Evolutionary conservation across 306 rosid species (phyloP), one percentile per base, ranked within the genome.

Genomic region (Neltuma alba): DNA sequence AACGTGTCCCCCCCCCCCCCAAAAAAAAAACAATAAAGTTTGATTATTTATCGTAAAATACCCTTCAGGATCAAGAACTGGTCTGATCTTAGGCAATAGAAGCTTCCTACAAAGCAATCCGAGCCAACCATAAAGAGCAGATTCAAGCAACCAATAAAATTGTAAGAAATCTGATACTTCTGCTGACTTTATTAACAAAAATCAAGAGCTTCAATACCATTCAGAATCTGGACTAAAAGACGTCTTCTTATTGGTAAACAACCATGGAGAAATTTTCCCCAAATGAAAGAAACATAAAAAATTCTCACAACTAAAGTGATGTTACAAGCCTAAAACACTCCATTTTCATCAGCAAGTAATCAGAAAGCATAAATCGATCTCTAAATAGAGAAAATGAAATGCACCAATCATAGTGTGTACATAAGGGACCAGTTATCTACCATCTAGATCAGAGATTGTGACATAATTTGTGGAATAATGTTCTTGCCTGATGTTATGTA

Each of bases 361-460:
- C 0, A 45, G 52, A 45, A 45, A 45, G 7, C 18, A 12, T 14
- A 12, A 44, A n/a, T n/a, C 2, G 16, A 4, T 54, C 5, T 48
- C 55, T 16, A 1, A 2, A 33, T 48, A 18, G 16, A 48, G 8
- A 48, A 48, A 48, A 48, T 48, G 21, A 16, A 18, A 48, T 18
- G 55, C 55, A 18, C 16, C 16, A 18, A 48, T 3, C 3, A 0
- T 48, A 15, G 1, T 5, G n/a, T 16, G n/a, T 6, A 6, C 25
- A 1, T 30, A 27, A 28, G n/a, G 4, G 5, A 6, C 31, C 61
- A 57, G 44, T 62, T 23, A 82, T 27, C 84, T 80, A 6, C 80
- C 58, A 52, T n/a, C 58, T 40, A 73, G 21, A 9, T 14, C 9
- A 11, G 84, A 81, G 23, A 81, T 30, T 57, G 86, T 70, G 14